These are phyloP conservation scores for Mycena maculata DNA, from an alignment of 768 basidiomycete genomes.

Conservation along the genomic window DNA sequence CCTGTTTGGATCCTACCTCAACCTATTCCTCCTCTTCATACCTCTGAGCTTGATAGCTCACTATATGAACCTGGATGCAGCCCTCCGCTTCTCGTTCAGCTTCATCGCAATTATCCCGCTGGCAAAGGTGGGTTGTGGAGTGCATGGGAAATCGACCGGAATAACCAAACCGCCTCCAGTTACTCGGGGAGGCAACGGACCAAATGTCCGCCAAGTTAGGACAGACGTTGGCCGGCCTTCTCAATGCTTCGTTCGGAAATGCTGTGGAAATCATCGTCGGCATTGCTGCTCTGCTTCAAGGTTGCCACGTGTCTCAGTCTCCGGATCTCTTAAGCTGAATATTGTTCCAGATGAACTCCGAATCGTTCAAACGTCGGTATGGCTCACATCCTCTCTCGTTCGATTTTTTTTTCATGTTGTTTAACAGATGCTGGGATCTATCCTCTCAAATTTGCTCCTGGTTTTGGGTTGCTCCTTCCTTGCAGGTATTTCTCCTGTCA, in stretches of 20 bases:
- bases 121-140: constrained; percentile 69
- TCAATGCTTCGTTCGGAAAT: constrained; percentile 88
- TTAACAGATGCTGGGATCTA: constrained; percentile 85
- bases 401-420: constrained; percentile 1
- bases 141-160: constrained; percentile 14
- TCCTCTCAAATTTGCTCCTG: constrained; percentile 89
- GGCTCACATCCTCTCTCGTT: constrained; percentile 35
- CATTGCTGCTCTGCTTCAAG: constrained; percentile 83
- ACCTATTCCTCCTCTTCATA: constrained; percentile 82
- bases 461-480: constrained; percentile 94
- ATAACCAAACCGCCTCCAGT: constrained; percentile 47
- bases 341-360: constrained; percentile 75
- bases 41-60: constrained; percentile 78
- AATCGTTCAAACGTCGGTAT: constrained; percentile 91
- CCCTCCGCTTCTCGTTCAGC: constrained; percentile 76
- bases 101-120: constrained; percentile 90
- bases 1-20: constrained; percentile 75
- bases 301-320: constrained; percentile 47
- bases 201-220: constrained; percentile 84
- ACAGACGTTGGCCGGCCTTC: constrained; percentile 85
- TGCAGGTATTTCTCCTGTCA: constrained; percentile 67
- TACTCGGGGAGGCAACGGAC: constrained; percentile 86
- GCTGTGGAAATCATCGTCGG: constrained; percentile 93
- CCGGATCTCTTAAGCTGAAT: constrained; percentile 14
- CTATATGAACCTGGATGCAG: constrained; percentile 69